A percentile compares a stretch with the other conserved stretches of the same genome.
These are phyloP conservation scores for Euphorbia peplus DNA, from an alignment of 345 rosid genomes.

Conservation along the genomic window DNA sequence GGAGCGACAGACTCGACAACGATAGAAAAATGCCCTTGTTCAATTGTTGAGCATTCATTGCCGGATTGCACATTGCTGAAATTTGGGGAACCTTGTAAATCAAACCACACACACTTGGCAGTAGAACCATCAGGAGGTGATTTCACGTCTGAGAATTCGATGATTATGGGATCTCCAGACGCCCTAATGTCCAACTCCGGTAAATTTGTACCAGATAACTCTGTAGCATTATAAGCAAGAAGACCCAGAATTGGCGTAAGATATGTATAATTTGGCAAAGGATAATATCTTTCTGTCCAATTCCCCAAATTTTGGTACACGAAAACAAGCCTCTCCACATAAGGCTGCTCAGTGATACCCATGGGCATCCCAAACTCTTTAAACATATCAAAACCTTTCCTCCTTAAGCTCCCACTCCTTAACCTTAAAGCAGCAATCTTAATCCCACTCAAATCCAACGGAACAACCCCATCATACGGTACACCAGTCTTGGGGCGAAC, in stretches of 20 bases:
- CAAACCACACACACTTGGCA: conserved; percentile 69
- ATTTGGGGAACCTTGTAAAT: conserved; percentile 49
- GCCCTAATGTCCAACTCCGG: conserved; percentile 43
- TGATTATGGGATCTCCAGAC: conserved; percentile 46
- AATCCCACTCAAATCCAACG: conserved; percentile 69
- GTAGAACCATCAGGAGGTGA: conserved; percentile 51
- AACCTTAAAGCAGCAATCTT: conserved; percentile 74
- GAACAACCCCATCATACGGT: conserved; percentile 51
- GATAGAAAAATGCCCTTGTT: conserved; percentile 84
- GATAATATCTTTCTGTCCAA: conserved; percentile 65
- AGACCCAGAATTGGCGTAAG: conserved; percentile 82
- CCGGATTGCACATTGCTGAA: conserved; percentile 52
- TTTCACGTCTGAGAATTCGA: conserved; percentile 53
- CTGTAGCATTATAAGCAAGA: conserved; percentile 69
- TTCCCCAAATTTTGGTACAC: conserved; percentile 90
- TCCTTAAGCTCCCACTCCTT: conserved; percentile 78
- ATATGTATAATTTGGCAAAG: conserved; percentile 46
- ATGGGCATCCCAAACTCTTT: conserved; percentile 56
- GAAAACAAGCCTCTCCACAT: conserved; percentile 77
- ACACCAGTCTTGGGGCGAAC: conserved; percentile 70
- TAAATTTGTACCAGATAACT: conserved; percentile 60
- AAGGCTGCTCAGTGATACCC: conserved; percentile 49
- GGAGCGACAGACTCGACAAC: conserved; percentile 64
- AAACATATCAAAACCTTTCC: conserved; percentile 43
- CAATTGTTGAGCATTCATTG: conserved; percentile 49